Evolutionary conservation across 2,329 filamentous ascomycete species (phyloP), one percentile per base, ranked within the genome.

Genomic region (Exophiala sp.): DNA sequence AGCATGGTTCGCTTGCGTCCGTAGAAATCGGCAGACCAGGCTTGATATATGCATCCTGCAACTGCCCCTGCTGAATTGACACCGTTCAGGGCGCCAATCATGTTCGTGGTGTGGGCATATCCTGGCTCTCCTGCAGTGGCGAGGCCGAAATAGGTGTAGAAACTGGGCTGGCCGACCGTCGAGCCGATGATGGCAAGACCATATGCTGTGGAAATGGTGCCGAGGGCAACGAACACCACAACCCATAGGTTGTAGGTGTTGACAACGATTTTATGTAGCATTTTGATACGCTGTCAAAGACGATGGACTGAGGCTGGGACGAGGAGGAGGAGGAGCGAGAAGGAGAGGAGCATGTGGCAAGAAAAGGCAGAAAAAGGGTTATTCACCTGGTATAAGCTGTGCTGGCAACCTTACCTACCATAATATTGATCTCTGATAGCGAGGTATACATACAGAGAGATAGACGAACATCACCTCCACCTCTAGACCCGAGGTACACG

Each of bases 131-230:
- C 64, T 65, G 48, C 62, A 58, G 64, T 47, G 2, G 68, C 67
- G 10, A 74, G 62, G 22, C 67, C 57, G 46, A 73, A 67, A 59
- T 68, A 69, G 3, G 58, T 63, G 58, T 71, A 73, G 63, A 73
- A 73, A 37, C 63, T 67, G 4, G 71, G 70, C 49, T 74, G 70
- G 1, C 72, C 72, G 32, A 74, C 66, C 2, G 70, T 73, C 4
- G 69, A 70, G 7, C 67, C 65, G 34, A 74, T 72, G 42, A 67
- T 60, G 16, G 64, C 63, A 41, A 64, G 57, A n/a, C 62, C 53
- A 52, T 66, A 67, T 18, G 63, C 62, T 44, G 61, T 64, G 14
- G 65, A 60, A 19, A 63, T 66, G 13, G 64, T 63, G 29, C 66
- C 65, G 18, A 66, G 49, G 24, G 65, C 64, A 2, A 68, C 65